Evolutionary conservation across 2,329 filamentous ascomycete species (phyloP), one percentile per base, ranked within the genome.

Genomic region (Aspergillus tamarii): DNA sequence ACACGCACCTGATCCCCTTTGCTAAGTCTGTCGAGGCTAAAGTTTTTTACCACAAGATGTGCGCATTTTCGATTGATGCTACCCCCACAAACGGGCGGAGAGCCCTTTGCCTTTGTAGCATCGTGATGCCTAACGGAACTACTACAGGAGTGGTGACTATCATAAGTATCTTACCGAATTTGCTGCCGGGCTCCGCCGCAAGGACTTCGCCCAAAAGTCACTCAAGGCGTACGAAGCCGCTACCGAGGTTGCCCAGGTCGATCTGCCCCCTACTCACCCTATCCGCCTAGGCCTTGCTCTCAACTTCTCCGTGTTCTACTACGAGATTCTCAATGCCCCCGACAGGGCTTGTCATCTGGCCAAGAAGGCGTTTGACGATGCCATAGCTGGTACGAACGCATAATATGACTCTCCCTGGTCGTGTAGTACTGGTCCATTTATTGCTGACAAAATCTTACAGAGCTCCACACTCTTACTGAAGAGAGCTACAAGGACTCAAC

Each of bases 21-120:
- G 94, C 94, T 79, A 91, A 94, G 84, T 91, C 92, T 72, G 94
- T 94, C 85, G 94, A 98, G 88, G 97, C 93, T 82, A 97, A 97
- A 90, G 94, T 98, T 80, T 98, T 98, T 84, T 98, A 98, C 87
- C 93, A 97, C 91, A 98, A 98, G 90, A 98, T 98, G 94, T 97
- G 30, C 30, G 30, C 30, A 32, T 32, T 32, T 8, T 32, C 9
- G 8, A 32, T 32, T 32, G 3, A 4, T 26, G 26, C 30, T 8
- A 6, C 7, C 9, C 7, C 30, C 30, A 6, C 30, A 4, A 26
- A 26, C 26, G 26, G 26, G 26, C 26, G 3, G 26, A 32, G 85
- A 93, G 97, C 79, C 34, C 52, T 32, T 54, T 16, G 26, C 7
- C 19, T n/a, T 21, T 23, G 39, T 68, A 70, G 6, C 30, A 10